Conservation (phyloP, 2,329 filamentous ascomycete species). For the Stachybotrys echinatus region DNA sequence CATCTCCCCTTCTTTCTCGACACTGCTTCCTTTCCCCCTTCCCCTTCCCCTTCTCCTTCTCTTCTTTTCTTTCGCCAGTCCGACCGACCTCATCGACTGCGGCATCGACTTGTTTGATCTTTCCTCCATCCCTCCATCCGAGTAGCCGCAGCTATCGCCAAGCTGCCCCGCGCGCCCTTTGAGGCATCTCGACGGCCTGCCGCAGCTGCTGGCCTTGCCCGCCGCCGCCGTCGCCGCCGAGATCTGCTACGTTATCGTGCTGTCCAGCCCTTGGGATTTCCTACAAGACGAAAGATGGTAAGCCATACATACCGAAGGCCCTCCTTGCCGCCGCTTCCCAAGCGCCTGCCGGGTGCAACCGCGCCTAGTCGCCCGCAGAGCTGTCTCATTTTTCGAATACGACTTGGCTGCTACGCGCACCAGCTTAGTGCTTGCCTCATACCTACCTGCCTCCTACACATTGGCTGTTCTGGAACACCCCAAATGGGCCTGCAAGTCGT, state of each 20-base stretch:
- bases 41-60: no score
- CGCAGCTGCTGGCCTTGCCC: background rate
- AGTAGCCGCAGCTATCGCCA: background rate
- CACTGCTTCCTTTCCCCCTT: background rate
- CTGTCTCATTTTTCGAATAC: background rate
- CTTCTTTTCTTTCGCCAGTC: background rate
- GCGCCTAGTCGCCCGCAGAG: background rate
- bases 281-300: background rate
- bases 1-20: background rate
- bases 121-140: background rate
- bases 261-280: background rate
- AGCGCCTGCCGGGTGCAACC: background rate
- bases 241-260: background rate
- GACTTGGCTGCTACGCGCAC: no score
- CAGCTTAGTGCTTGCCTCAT: no score
- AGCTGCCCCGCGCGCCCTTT: background rate
- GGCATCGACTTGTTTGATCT: background rate
- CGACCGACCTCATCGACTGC: background rate
- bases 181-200: background rate
- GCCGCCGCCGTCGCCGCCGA: background rate
- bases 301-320: background rate
- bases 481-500: no score
- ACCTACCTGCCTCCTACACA: no score
- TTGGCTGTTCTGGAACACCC: no score
- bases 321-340: background rate